phyloP scores from a whole-genome alignment of 2,329 filamentous ascomycete species.

The Hypoxylon sp. region DNA sequence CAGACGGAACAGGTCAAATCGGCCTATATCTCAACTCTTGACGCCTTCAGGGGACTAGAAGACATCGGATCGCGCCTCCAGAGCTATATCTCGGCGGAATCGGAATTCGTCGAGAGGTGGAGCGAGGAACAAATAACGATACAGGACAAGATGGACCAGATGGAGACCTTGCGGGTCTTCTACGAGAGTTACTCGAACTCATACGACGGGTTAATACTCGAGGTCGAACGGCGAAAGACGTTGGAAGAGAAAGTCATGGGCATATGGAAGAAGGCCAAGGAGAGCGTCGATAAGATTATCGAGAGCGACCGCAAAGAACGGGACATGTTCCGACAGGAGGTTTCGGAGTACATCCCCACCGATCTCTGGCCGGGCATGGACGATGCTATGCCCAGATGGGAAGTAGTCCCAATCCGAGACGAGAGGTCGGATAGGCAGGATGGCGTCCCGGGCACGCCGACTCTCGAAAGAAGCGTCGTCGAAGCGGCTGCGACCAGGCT shows the following conservation, averaged over 20 bases:
- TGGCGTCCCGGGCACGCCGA: slow-evolving; percentile 44
- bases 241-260: slow-evolving; percentile 79
- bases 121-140: slow-evolving; percentile 79
- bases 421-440: slow-evolving; percentile 42
- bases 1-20: slow-evolving; percentile 69
- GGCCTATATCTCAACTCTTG: slow-evolving; percentile 68
- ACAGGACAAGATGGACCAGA: slow-evolving; percentile 75
- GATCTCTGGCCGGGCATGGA: slow-evolving; percentile 87
- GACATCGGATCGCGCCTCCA: slow-evolving; percentile 74
- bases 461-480: slow-evolving; percentile 48
- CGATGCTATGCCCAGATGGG: slow-evolving; percentile 66
- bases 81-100: slow-evolving; percentile 72
- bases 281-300: slow-evolving; percentile 79
- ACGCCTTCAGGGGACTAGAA: slow-evolving; percentile 74
- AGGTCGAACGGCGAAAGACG: slow-evolving; percentile 79
- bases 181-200: slow-evolving; percentile 88
- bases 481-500: slow-evolving; percentile 45
- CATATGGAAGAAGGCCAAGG: slow-evolving; percentile 81
- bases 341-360: slow-evolving; percentile 86
- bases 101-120: slow-evolving; percentile 76
- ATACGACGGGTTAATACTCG: slow-evolving; percentile 86
- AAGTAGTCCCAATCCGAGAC: slow-evolving; percentile 57
- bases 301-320: slow-evolving; percentile 78
- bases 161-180: slow-evolving; percentile 81
- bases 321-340: slow-evolving; percentile 81